Evolutionary conservation across 2,329 filamentous ascomycete genomes (phyloP).

Genomic region (Aspergillus sp.): DNA sequence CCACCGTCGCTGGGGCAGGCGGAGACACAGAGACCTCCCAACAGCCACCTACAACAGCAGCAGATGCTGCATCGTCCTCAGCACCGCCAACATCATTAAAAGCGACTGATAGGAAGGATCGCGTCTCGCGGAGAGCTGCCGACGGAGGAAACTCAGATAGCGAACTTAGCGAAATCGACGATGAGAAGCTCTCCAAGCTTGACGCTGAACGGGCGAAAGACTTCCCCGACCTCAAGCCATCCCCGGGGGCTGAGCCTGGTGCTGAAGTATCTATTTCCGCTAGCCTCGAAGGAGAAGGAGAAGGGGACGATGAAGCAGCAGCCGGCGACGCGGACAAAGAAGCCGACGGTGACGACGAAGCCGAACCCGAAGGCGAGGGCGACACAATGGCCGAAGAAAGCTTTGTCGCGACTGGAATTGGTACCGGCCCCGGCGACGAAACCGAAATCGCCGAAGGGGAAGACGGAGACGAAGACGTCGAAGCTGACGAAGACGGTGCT

Average conservation of each 20-base stretch:
- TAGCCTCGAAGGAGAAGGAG: constrained; percentile 11
- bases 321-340: constrained; percentile 3
- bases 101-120: constrained; percentile 27
- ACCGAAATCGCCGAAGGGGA: constrained; percentile 4
- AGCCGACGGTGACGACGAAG: constrained; percentile 1
- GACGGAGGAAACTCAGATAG: constrained; percentile 51
- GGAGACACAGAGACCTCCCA: background rate
- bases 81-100: constrained; percentile 6
- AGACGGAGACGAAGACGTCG: constrained; percentile 12
- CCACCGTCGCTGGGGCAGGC: constrained; percentile 4
- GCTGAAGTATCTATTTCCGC: constrained; percentile 18
- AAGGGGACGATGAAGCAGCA: constrained; percentile 6
- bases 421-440: constrained; percentile 14
- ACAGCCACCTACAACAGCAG: constrained; percentile 8
- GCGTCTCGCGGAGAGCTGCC: constrained; percentile 29
- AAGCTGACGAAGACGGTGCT: background rate
- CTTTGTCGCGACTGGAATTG: constrained; percentile 3
- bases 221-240: constrained; percentile 17
- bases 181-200: constrained; percentile 25
- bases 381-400: constrained; percentile 6
- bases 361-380: constrained; percentile 8
- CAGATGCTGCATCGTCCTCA: constrained; percentile 10
- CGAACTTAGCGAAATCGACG: constrained; percentile 56
- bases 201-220: constrained; percentile 9
- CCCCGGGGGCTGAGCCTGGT: constrained; percentile 11